Conservation (phyloP, 1,284 basidiomycete species). For the Tilletia horrida region DNA sequence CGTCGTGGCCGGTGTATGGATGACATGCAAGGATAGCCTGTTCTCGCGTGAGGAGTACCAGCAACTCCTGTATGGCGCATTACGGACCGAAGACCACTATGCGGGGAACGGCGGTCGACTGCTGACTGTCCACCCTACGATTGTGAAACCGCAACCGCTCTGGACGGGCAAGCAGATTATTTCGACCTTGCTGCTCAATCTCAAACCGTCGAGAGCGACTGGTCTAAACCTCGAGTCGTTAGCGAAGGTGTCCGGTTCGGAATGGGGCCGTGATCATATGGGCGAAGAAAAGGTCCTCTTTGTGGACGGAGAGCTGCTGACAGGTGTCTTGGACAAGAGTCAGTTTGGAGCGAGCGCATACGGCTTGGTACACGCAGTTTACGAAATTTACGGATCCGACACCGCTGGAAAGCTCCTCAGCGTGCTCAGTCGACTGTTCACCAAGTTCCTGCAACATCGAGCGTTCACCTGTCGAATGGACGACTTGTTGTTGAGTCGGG, state of each 20-base stretch:
- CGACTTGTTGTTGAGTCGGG: constrained; percentile 81
- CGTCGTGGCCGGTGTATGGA: constrained; percentile 97
- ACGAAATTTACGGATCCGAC: constrained; percentile 92
- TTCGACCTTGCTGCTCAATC: constrained; percentile 63
- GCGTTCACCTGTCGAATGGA: constrained; percentile 99
- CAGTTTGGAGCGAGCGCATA: constrained; percentile 95
- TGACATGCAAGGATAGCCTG: constrained; percentile 93
- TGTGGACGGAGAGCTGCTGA: constrained; percentile 88
- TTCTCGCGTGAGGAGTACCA: constrained; percentile 94
- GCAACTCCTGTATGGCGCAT: constrained; percentile 91
- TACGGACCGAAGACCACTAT: constrained; percentile 80
- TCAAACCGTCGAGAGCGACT: constrained; percentile 75
- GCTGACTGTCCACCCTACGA: constrained; percentile 79
- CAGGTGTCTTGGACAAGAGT: constrained; percentile 90
- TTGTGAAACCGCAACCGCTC: constrained; percentile 82
- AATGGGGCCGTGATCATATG: constrained; percentile 65
- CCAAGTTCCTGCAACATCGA: constrained; percentile 92
- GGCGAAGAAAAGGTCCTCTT: constrained; percentile 83
- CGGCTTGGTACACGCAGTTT: constrained; percentile 96
- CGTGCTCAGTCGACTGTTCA: constrained; percentile 87
- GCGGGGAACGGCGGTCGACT: constrained; percentile 66
- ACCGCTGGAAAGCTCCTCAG: constrained; percentile 86
- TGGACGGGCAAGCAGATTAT: constrained; percentile 99
- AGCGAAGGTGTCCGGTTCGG: constrained; percentile 76
- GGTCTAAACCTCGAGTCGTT: constrained; percentile 83